Evolutionary conservation across 2,329 filamentous ascomycete species (phyloP).

Genomic region (Ceratocystis lukuohia): DNA sequence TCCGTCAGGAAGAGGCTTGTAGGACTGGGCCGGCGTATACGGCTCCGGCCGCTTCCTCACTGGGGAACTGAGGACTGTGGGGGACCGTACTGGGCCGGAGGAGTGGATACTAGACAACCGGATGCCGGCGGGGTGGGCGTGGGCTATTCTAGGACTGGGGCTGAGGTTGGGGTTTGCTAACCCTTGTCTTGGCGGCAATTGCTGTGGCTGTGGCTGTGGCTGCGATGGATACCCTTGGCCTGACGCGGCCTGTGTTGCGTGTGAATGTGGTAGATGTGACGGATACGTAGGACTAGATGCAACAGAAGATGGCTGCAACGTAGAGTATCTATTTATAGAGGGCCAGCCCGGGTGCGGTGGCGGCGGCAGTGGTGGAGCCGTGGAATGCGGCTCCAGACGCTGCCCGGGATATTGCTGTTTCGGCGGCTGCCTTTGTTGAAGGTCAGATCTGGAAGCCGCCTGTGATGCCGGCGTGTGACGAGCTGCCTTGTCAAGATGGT

Average conservation of each 20-base stretch:
- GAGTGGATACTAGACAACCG: too few species aligned
- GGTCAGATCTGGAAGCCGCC: neutral
- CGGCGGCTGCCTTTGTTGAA: neutral
- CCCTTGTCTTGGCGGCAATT: neutral
- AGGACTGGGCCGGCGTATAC: conserved; percentile 14
- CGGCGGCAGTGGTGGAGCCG: neutral
- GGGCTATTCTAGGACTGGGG: neutral
- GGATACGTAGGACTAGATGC: neutral
- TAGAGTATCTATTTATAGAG: neutral
- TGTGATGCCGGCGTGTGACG: neutral
- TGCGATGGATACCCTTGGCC: too few species aligned
- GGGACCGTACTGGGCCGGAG: neutral
- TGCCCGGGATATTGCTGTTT: too few species aligned
- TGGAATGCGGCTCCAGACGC: neutral
- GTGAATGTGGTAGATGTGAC: neutral
- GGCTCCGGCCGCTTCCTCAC: neutral
- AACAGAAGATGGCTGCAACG: neutral
- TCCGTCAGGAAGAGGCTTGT: neutral
- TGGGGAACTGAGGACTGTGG: neutral
- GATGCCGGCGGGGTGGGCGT: too few species aligned
- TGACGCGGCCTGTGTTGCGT: neutral
- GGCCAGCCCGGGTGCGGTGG: neutral
- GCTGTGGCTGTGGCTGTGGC: too few species aligned
- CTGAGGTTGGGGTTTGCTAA: neutral
- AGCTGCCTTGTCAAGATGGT: neutral